Percentiles rank a stretch among this genome's conserved stretches.
phyloP scores from a whole-genome alignment of 371 early-diverging fungal genomes.

The Mucor sp. region DNA sequence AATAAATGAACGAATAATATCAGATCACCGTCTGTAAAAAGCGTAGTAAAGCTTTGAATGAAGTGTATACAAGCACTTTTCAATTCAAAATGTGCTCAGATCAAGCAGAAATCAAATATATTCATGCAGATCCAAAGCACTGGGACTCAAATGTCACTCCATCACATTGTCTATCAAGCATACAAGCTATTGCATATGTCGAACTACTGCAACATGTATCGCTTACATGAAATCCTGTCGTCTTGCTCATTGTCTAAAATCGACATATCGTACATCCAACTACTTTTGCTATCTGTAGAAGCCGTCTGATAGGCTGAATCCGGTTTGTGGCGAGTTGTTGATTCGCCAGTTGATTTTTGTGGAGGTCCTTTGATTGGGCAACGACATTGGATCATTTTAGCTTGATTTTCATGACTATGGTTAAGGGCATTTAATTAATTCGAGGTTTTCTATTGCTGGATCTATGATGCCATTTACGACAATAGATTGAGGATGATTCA shows the following conservation, averaged over 20 bases:
- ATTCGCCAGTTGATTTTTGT: no score
- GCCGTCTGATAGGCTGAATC: neutral
- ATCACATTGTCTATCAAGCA: neutral
- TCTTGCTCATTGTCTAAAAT: neutral
- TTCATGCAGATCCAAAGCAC: neutral
- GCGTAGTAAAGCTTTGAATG: neutral
- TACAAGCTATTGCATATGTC: neutral
- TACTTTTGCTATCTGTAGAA: neutral
- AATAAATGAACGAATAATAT: no score
- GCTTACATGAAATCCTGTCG: neutral
- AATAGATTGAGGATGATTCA: no score
- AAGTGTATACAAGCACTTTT: neutral
- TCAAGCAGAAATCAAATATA: neutral
- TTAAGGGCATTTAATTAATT: no score
- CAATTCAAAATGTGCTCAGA: neutral
- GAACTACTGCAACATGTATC: neutral
- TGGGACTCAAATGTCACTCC: neutral
- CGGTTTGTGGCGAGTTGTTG: neutral
- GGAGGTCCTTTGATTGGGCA: no score
- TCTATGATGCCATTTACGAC: no score
- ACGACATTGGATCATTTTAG: no score
- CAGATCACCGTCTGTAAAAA: neutral
- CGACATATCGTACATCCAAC: neutral
- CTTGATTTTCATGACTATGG: no score
- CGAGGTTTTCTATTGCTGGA: no score